These are phyloP conservation scores for Chlorella sp. DNA, from an alignment of 139 green algal species.

Conservation along the genomic window DNA sequence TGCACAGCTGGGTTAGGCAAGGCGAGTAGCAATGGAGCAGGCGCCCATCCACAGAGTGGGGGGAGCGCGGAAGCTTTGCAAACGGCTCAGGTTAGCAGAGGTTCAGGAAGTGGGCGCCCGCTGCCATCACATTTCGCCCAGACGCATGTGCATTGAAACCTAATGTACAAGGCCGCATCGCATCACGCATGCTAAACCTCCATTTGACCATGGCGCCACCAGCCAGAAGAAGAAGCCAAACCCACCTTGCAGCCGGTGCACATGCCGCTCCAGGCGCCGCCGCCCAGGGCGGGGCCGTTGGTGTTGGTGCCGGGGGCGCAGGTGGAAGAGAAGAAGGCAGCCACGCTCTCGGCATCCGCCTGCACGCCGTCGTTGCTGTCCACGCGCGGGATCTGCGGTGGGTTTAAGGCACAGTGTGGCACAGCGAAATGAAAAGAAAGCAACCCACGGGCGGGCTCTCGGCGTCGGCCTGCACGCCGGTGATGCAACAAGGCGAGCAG, in stretches of 20 bases:
- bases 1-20: not conserved
- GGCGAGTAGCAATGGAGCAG: no score
- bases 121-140: no score
- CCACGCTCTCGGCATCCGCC: constrained; percentile 36
- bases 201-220: not conserved
- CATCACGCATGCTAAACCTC: not conserved
- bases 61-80: no score
- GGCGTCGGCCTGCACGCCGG: no score
- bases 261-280: constrained; percentile 9
- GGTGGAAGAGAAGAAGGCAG: constrained; percentile 40
- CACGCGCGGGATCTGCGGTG: constrained; percentile 1
- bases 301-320: constrained; percentile 29
- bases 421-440: not conserved
- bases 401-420: no score
- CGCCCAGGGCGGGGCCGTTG: constrained; percentile 15
- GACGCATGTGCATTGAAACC: not conserved
- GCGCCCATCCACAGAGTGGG: no score
- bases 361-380: constrained; percentile 5
- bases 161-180: not conserved
- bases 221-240: no score
- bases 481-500: not conserved
- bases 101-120: no score
- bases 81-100: no score
- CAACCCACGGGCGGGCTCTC: not conserved
- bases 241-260: constrained; percentile 44